These are phyloP conservation scores for Penicillium sp. DNA, from an alignment of 2,329 filamentous ascomycete genomes.

Conservation along the genomic window DNA sequence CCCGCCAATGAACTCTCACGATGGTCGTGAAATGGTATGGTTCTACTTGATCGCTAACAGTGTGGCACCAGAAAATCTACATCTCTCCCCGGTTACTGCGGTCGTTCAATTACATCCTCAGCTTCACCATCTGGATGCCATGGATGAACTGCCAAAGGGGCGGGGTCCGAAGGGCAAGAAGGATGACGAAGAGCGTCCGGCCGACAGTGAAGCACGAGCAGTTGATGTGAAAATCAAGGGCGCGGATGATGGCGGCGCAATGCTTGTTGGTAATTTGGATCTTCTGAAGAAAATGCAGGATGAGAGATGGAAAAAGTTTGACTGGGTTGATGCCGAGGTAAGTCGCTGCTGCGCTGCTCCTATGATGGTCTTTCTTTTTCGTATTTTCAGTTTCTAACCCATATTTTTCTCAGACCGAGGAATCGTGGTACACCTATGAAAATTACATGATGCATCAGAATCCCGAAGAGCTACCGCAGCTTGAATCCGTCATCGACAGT, in stretches of 20 bases:
- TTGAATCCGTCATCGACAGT: conserved; percentile 61
- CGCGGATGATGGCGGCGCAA: conserved; percentile 67
- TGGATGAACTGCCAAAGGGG: conserved; percentile 64
- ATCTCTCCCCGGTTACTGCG: conserved; percentile 81
- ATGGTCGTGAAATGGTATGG: background rate
- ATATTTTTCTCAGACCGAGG: conserved; percentile 53
- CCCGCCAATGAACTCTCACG: background rate
- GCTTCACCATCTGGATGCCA: conserved; percentile 88
- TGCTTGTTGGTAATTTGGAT: conserved; percentile 72
- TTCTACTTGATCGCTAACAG: conserved; percentile 10
- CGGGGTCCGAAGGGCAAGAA: conserved; percentile 41
- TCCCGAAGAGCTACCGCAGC: conserved; percentile 48
- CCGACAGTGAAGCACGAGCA: conserved; percentile 65
- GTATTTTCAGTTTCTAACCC: conserved; percentile 15
- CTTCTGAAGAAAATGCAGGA: conserved; percentile 77
- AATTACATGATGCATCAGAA: conserved; percentile 68
- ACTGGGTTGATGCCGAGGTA: conserved; percentile 60
- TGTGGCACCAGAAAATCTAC: conserved; percentile 70
- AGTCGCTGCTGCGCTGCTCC: conserved; percentile 5
- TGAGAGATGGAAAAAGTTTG: conserved; percentile 79
- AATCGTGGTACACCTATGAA: conserved; percentile 76
- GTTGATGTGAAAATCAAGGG: conserved; percentile 89
- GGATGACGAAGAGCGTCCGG: conserved; percentile 52
- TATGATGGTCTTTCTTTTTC: background rate
- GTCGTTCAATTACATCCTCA: conserved; percentile 89